Evolutionary conservation across 176 grass and related monocot genomes (phyloP).

Genomic region (Aegilops bicornis): DNA sequence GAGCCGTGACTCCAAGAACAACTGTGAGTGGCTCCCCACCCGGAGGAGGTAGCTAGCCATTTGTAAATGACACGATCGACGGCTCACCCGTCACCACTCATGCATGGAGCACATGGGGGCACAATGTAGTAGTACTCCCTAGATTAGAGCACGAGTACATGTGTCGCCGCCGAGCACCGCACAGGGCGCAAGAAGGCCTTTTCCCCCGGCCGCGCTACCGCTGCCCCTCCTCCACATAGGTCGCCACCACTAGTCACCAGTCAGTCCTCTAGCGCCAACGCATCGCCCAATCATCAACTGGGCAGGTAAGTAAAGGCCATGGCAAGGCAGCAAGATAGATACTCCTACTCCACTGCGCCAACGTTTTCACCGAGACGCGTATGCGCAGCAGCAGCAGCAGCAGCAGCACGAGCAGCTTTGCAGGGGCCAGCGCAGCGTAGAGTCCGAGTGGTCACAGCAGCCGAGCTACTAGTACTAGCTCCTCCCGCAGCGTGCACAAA

Average conservation of each 20-base stretch:
- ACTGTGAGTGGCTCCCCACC: background rate
- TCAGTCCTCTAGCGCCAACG: background rate
- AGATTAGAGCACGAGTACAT: background rate
- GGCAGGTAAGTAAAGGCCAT: conserved; percentile 13
- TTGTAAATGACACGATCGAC: background rate
- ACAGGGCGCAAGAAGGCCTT: conserved; percentile 32
- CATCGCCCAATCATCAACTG: conserved; percentile 16
- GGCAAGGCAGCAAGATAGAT: background rate
- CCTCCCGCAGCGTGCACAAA: conserved; percentile 15
- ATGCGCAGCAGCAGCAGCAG: background rate
- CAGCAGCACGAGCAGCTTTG: background rate
- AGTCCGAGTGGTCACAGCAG: background rate
- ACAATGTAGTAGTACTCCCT: background rate
- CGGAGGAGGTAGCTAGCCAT: background rate
- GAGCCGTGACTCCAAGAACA: background rate
- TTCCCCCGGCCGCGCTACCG: conserved; percentile 41
- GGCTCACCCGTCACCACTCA: background rate
- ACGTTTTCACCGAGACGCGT: conserved; percentile 28
- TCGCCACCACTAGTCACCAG: background rate
- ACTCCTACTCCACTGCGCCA: background rate
- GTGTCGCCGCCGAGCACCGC: background rate
- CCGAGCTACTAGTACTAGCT: background rate
- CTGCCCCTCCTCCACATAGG: conserved; percentile 19
- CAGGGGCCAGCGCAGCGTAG: background rate
- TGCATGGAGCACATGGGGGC: background rate